phyloP scores from a whole-genome alignment of 2,329 filamentous ascomycete species.

The Neonectria ditissima region DNA sequence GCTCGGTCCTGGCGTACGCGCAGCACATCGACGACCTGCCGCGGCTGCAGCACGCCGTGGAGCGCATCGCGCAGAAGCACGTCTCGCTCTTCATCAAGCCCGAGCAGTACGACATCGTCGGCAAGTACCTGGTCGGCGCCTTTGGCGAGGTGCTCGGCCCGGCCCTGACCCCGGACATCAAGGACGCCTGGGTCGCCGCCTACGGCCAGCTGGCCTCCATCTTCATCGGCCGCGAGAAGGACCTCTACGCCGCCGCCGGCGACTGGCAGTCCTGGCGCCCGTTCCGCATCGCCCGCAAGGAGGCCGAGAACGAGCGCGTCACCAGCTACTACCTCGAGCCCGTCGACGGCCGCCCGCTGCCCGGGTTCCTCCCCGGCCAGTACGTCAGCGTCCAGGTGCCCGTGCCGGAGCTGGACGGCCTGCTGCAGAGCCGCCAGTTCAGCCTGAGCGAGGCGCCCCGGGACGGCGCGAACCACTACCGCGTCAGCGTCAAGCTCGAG shows the following conservation, averaged over 20 bases:
- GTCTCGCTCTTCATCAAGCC: constrained; percentile 76
- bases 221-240: constrained; percentile 73
- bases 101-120: constrained; percentile 78
- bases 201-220: constrained; percentile 78
- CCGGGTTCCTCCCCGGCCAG: constrained; percentile 75
- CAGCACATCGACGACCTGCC: constrained; percentile 77
- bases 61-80: constrained; percentile 83
- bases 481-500: constrained; percentile 80
- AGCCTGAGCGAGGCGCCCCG: constrained; percentile 72
- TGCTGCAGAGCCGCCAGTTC: constrained; percentile 80
- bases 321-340: constrained; percentile 79
- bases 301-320: constrained; percentile 69
- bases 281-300: constrained; percentile 70
- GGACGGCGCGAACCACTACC: constrained; percentile 68
- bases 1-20: constrained; percentile 78
- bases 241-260: constrained; percentile 66
- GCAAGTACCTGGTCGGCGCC: constrained; percentile 73
- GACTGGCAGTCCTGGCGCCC: constrained; percentile 62
- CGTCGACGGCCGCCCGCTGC: constrained; percentile 65
- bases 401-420: constrained; percentile 68
- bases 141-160: constrained; percentile 76
- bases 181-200: constrained; percentile 77
- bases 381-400: constrained; percentile 76
- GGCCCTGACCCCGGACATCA: constrained; percentile 73
- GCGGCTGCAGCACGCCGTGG: constrained; percentile 65